Percentiles rank a stretch among this genome's conserved stretches.
phyloP scores from a whole-genome alignment of 768 basidiomycete species.

The Tylopilus balloui region DNA sequence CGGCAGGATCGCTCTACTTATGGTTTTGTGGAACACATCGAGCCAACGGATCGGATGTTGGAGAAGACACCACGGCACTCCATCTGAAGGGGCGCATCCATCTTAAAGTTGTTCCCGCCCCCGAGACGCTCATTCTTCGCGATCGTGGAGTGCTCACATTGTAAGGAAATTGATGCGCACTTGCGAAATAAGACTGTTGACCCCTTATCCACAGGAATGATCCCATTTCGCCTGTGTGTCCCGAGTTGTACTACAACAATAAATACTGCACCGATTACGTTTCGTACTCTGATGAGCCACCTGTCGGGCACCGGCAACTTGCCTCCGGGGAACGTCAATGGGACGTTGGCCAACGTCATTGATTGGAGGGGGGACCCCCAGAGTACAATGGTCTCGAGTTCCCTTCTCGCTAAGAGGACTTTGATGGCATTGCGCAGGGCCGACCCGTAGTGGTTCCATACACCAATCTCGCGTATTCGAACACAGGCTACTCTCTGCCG shows the following conservation, averaged over 20 bases:
- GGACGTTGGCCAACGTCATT: constrained; percentile 39
- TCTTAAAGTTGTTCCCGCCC: constrained; percentile 47
- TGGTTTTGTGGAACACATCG: constrained; percentile 39
- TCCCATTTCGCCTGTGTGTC: constrained; percentile 35
- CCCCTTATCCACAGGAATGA: constrained; percentile 39
- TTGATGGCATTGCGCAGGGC: constrained; percentile 34
- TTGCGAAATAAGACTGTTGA: background rate
- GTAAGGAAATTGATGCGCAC: constrained; percentile 19
- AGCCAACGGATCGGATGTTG: constrained; percentile 40
- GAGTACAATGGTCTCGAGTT: constrained; percentile 28
- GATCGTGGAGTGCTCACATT: constrained; percentile 41
- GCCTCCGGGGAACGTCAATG: constrained; percentile 31
- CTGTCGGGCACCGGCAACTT: constrained; percentile 33
- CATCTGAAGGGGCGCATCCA: constrained; percentile 49
- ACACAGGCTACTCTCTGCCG: constrained; percentile 34
- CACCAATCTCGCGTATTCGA: constrained; percentile 41
- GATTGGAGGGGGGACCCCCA: constrained; percentile 26
- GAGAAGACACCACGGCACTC: constrained; percentile 32
- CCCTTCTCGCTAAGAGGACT: constrained; percentile 31
- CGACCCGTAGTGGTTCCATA: constrained; percentile 43
- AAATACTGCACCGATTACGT: constrained; percentile 32
- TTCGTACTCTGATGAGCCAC: constrained; percentile 42
- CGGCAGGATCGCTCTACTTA: constrained; percentile 43
- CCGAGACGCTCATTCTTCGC: constrained; percentile 47
- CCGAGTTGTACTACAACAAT: constrained; percentile 20